Evolutionary conservation across 2,329 filamentous ascomycete genomes (phyloP).

Genomic region (Penicillium sp.): DNA sequence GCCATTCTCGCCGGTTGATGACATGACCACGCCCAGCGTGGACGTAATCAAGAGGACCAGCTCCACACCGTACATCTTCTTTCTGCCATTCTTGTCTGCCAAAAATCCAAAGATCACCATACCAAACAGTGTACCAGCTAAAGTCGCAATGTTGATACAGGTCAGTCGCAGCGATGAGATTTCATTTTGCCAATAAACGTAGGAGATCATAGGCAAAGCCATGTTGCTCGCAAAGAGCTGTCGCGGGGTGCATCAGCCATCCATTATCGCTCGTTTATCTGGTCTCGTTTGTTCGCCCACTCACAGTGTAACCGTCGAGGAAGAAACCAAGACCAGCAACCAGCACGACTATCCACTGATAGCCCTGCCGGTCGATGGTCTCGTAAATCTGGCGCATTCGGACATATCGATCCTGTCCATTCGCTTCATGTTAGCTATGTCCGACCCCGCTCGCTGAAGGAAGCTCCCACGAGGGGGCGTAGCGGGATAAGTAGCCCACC

Average conservation of each 20-base stretch:
- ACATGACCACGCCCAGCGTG: constrained; percentile 51
- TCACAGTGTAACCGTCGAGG: constrained; percentile 49
- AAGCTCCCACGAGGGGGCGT: not conserved
- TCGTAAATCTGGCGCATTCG: constrained; percentile 49
- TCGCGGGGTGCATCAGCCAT: not conserved
- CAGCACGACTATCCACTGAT: constrained; percentile 47
- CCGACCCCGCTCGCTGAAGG: not conserved
- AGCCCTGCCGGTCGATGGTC: constrained; percentile 47
- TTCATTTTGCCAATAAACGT: constrained; percentile 51
- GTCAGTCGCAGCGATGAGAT: constrained; percentile 38
- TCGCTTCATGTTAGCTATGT: not conserved
- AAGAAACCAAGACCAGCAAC: constrained; percentile 55
- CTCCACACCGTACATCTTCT: constrained; percentile 55
- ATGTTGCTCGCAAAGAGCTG: constrained; percentile 54
- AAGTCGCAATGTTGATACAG: constrained; percentile 50
- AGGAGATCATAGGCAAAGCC: constrained; percentile 52
- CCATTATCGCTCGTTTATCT: not conserved
- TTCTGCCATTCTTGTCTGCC: constrained; percentile 52
- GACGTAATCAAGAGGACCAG: constrained; percentile 51
- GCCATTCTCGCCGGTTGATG: constrained; percentile 45
- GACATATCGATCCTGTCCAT: constrained; percentile 44
- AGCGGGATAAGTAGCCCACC: constrained; percentile 23
- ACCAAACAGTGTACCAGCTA: constrained; percentile 51
- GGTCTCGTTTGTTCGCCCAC: constrained; percentile 1
- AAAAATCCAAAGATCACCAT: constrained; percentile 52